Percentiles rank a stretch among this genome's conserved stretches.
Conservation (phyloP, 371 early-diverging fungal genomes). For the Umbelopsis sp. region DNA sequence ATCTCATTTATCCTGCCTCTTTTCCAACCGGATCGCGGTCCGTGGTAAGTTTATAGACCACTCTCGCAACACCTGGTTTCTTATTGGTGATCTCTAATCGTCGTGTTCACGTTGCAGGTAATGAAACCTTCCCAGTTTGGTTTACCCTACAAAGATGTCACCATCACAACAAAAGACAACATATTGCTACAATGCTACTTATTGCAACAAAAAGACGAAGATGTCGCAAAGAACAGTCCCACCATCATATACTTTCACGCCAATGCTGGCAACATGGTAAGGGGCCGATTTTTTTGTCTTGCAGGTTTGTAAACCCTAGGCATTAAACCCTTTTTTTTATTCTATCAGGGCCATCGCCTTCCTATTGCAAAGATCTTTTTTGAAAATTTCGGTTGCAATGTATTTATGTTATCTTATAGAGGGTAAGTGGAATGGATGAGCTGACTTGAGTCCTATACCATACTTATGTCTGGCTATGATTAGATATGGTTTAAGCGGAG, state of each 20-base stretch:
- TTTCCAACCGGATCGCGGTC: conserved; percentile 49
- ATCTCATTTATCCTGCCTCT: conserved; percentile 47
- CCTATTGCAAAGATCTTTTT: conserved; percentile 83
- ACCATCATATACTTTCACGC: conserved; percentile 87
- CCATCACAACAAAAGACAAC: conserved; percentile 79
- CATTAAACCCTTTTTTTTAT: conserved; percentile 8
- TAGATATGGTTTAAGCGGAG: conserved; percentile 90
- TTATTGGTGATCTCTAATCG: too few relatives aligned
- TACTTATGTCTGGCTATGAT: background rate
- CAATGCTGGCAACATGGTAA: conserved; percentile 89
- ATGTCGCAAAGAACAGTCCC: conserved; percentile 60
- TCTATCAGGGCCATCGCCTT: conserved; percentile 79
- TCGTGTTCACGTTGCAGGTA: conserved; percentile 46
- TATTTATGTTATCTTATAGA: conserved; percentile 95
- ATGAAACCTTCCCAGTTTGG: conserved; percentile 74
- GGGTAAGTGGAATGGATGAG: conserved; percentile 58
- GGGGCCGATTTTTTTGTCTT: background rate
- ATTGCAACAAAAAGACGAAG: conserved; percentile 63
- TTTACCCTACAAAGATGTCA: conserved; percentile 74
- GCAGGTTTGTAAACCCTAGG: background rate
- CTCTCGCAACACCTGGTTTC: background rate
- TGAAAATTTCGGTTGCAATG: conserved; percentile 73
- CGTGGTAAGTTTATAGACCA: conserved; percentile 30
- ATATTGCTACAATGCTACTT: conserved; percentile 79
- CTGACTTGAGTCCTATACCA: too few relatives aligned